Conservation (phyloP, 768 basidiomycete species). For the Boletus sp. region DNA sequence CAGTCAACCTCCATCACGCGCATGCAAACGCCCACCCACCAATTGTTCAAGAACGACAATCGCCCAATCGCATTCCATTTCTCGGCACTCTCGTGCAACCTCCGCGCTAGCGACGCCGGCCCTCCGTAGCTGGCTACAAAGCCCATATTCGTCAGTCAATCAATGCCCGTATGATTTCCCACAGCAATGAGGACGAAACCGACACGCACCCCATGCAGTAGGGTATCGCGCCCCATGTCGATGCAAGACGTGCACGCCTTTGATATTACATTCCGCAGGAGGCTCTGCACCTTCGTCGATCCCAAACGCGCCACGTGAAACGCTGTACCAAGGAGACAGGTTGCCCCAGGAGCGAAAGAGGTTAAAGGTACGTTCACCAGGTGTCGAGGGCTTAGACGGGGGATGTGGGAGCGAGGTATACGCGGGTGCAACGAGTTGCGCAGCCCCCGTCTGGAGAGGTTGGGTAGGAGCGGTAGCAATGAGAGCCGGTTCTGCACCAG, state of each 20-base stretch:
- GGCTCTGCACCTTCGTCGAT: slow-evolving; percentile 66
- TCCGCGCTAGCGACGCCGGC: slow-evolving; percentile 52
- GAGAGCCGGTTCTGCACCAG: slow-evolving; percentile 71
- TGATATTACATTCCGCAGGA: slow-evolving; percentile 67
- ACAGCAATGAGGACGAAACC: neutral
- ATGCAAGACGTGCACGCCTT: slow-evolving; percentile 75
- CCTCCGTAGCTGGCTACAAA: slow-evolving; percentile 57
- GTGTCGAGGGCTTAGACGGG: neutral
- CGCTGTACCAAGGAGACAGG: slow-evolving; percentile 82
- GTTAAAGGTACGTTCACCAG: slow-evolving; percentile 47
- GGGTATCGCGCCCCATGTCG: slow-evolving; percentile 80
- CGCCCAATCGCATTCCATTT: slow-evolving; percentile 64
- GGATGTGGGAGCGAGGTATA: slow-evolving; percentile 22
- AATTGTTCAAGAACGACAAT: slow-evolving; percentile 75
- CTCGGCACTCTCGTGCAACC: slow-evolving; percentile 51
- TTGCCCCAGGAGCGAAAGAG: slow-evolving; percentile 82
- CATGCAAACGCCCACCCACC: slow-evolving; percentile 43
- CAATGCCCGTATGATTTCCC: neutral
- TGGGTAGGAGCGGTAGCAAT: slow-evolving; percentile 75
- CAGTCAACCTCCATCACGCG: neutral
- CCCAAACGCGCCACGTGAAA: slow-evolving; percentile 62
- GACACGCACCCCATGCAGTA: slow-evolving; percentile 55
- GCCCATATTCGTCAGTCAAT: neutral
- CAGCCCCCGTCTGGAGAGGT: slow-evolving; percentile 69
- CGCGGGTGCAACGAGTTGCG: slow-evolving; percentile 57